Conservation (phyloP, 345 rosid species). For the Syzygium aromaticum region DNA sequence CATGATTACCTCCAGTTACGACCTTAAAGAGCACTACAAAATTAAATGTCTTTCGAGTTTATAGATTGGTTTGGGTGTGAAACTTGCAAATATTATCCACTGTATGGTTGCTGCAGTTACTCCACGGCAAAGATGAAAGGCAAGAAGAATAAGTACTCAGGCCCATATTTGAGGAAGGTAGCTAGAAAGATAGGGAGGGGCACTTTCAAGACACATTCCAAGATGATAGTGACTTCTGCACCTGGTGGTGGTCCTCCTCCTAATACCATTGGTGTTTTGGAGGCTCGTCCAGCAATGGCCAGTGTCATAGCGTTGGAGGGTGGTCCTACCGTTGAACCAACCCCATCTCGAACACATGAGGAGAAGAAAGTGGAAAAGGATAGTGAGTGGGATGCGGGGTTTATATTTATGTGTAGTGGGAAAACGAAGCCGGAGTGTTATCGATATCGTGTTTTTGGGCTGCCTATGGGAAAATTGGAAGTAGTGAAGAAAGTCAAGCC, state of each 20-base stretch:
- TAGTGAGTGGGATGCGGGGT: conserved; percentile 7
- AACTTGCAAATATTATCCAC: neutral
- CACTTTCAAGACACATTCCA: neutral
- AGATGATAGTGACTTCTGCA: neutral
- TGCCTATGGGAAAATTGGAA: conserved; percentile 10
- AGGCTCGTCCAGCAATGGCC: neutral
- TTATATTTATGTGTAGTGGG: conserved; percentile 22
- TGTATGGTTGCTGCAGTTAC: neutral
- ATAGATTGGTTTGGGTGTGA: neutral
- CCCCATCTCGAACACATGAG: neutral
- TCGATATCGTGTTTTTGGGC: conserved; percentile 25
- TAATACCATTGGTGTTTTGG: neutral
- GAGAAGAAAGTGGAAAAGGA: neutral
- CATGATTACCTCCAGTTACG: neutral
- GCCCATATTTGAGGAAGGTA: neutral
- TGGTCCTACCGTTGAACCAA: neutral
- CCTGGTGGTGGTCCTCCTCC: neutral
- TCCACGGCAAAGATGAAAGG: conserved; percentile 2
- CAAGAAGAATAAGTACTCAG: conserved; percentile 6
- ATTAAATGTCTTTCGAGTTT: neutral
- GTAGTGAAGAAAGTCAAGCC: conserved; percentile 11
- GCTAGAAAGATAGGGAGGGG: neutral
- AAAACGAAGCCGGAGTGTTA: conserved; percentile 18
- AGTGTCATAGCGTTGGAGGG: neutral
- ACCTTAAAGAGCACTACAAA: neutral